Evolutionary conservation across 2,329 filamentous ascomycete species (phyloP).

Genomic region (Calcarisporium arbuscula): DNA sequence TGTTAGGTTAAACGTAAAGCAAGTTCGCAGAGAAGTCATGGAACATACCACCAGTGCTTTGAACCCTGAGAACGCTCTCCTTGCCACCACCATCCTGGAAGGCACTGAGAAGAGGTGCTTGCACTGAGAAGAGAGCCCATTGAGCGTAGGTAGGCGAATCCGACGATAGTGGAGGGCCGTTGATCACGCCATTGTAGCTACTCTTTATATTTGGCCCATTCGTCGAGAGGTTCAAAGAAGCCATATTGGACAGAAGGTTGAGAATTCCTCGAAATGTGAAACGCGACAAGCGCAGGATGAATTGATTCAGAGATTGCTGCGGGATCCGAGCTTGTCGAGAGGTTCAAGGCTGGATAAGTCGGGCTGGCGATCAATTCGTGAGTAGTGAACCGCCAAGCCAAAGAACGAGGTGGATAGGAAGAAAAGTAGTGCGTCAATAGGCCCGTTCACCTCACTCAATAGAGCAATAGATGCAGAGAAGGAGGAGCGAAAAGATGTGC

Average conservation of each 20-base stretch:
- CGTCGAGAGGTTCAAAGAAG: conserved; percentile 71
- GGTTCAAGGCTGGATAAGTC: too few species aligned
- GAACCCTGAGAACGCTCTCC: conserved; percentile 93
- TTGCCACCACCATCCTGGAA: conserved; percentile 84
- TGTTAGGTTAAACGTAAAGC: conserved; percentile 17
- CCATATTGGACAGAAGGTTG: conserved; percentile 46
- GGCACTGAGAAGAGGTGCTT: conserved; percentile 84
- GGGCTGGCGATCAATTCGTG: too few species aligned
- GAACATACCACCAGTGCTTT: conserved; percentile 72
- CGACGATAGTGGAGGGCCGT: conserved; percentile 42
- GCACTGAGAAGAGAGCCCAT: conserved; percentile 92
- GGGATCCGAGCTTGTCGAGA: too few species aligned
- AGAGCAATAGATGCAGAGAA: too few species aligned
- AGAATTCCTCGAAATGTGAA: too few species aligned
- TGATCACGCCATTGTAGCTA: conserved; percentile 60
- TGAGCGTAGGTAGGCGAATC: conserved; percentile 77
- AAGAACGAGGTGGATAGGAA: too few species aligned
- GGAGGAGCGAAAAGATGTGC: too few species aligned
- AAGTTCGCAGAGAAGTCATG: too few species aligned
- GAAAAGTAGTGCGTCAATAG: too few species aligned
- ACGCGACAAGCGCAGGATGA: too few species aligned
- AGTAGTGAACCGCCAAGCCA: too few species aligned
- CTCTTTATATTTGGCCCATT: conserved; percentile 81
- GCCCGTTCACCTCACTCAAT: too few species aligned
- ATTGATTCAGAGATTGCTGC: not conserved